Conservation (phyloP, 2,329 filamentous ascomycete species). For the Sclerotinia subarctica region DNA sequence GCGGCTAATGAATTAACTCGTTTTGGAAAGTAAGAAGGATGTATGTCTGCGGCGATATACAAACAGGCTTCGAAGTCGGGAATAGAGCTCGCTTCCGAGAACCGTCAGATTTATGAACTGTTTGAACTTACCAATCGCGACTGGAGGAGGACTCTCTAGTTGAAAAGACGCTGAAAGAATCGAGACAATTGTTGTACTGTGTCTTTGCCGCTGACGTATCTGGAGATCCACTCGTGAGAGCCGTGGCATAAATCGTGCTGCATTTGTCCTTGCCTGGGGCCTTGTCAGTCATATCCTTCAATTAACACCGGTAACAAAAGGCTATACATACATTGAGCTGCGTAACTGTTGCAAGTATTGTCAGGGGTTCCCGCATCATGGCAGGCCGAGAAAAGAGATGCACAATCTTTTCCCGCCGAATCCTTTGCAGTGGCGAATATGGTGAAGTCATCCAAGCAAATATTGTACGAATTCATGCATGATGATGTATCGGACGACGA, state of each 20-base stretch:
- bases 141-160: conserved; percentile 3
- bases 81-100: neutral
- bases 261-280: conserved; percentile 23
- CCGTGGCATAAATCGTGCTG: conserved; percentile 24
- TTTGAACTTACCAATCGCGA: neutral
- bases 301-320: neutral
- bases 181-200: conserved; percentile 25
- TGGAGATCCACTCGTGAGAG: conserved; percentile 21
- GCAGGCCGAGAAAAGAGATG: conserved; percentile 21
- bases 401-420: conserved; percentile 24
- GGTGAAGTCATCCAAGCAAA: conserved; percentile 20
- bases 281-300: neutral
- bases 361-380: conserved; percentile 21
- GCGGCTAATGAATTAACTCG: too few relatives aligned
- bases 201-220: conserved; percentile 19
- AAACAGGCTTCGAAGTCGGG: neutral
- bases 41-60: neutral
- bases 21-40: neutral
- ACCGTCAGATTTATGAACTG: neutral
- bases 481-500: neutral
- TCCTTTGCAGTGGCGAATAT: conserved; percentile 19
- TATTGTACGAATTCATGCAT: conserved; percentile 6
- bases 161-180: conserved; percentile 24
- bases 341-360: conserved; percentile 23
- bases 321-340: conserved; percentile 17